Evolutionary conservation across 805 yeast species (phyloP).

Genomic region (Metschnikowia proteae): DNA sequence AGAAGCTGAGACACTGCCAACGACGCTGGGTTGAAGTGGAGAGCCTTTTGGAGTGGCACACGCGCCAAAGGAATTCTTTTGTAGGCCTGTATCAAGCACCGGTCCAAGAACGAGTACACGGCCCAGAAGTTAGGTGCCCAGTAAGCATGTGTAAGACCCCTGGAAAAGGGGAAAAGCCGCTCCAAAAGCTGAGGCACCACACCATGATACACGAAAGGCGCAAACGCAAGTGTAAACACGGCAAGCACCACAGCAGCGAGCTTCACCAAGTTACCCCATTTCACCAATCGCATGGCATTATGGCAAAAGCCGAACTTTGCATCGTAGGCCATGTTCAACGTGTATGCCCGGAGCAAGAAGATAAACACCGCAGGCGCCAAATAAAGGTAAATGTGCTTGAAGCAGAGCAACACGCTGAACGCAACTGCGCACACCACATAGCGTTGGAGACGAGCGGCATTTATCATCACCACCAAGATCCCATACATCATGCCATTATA

Average conservation of each 20-base stretch:
- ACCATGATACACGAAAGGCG: slow-evolving; percentile 64
- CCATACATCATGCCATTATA: slow-evolving; percentile 95
- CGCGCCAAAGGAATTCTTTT: slow-evolving; percentile 31
- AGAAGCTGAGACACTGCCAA: slow-evolving; percentile 31
- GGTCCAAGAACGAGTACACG: slow-evolving; percentile 76
- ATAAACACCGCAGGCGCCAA: slow-evolving; percentile 92
- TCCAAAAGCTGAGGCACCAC: slow-evolving; percentile 61
- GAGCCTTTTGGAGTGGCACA: slow-evolving; percentile 26
- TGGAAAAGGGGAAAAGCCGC: slow-evolving; percentile 85
- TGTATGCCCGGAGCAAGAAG: slow-evolving; percentile 68
- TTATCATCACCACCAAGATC: slow-evolving; percentile 66
- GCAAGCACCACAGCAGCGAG: slow-evolving; percentile 60
- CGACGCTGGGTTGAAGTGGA: slow-evolving; percentile 45
- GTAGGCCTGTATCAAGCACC: slow-evolving; percentile 53
- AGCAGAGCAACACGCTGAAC: slow-evolving; percentile 78
- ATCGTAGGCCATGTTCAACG: slow-evolving; percentile 45
- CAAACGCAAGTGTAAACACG: slow-evolving; percentile 67
- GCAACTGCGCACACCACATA: slow-evolving; percentile 60
- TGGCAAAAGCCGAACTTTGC: slow-evolving; percentile 20
- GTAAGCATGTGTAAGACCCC: slow-evolving; percentile 96
- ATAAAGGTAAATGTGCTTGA: slow-evolving; percentile 90
- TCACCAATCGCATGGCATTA: slow-evolving; percentile 36
- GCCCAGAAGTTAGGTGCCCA: slow-evolving; percentile 99
- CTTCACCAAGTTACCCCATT: slow-evolving; percentile 57
- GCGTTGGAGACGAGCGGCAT: slow-evolving; percentile 58